A percentile compares a stretch with the other conserved stretches of the same genome.
phyloP scores from a whole-genome alignment of 1,284 basidiomycete species.

The Fistulina hepatica region DNA sequence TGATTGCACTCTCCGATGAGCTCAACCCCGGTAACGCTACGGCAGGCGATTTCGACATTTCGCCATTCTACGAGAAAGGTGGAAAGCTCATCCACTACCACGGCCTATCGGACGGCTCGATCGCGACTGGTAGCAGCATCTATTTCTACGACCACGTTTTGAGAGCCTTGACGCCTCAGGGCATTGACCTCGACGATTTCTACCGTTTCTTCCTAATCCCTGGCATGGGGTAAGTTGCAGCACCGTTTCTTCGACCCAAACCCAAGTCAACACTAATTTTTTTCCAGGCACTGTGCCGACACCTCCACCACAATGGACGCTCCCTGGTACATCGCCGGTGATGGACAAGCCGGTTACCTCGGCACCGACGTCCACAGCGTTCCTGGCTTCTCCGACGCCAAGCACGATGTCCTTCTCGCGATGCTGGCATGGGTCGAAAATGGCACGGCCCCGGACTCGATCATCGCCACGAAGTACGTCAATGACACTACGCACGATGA shows the following conservation, averaged over 20 bases:
- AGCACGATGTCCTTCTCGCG: conserved; percentile 11
- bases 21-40: conserved; percentile 7
- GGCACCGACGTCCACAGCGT: too few species aligned
- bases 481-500: too few species aligned
- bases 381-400: too few species aligned
- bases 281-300: too few species aligned
- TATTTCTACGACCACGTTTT: neutral
- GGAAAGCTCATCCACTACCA: conserved; percentile 9
- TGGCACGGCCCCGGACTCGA: conserved; percentile 11
- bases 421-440: conserved; percentile 13
- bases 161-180: neutral
- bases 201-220: conserved; percentile 13
- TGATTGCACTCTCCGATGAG: neutral
- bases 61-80: conserved; percentile 3
- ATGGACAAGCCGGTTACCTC: too few species aligned
- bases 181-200: conserved; percentile 9
- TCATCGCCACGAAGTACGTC: too few species aligned
- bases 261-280: too few species aligned
- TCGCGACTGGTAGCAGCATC: neutral
- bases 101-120: conserved; percentile 1
- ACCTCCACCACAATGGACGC: too few species aligned
- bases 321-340: conserved; percentile 18
- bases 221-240: conserved; percentile 22
- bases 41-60: conserved; percentile 6
- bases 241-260: too few species aligned